These are phyloP conservation scores for Blastobotrys petasosporus DNA, from an alignment of 1,139 yeast species.

Conservation along the genomic window DNA sequence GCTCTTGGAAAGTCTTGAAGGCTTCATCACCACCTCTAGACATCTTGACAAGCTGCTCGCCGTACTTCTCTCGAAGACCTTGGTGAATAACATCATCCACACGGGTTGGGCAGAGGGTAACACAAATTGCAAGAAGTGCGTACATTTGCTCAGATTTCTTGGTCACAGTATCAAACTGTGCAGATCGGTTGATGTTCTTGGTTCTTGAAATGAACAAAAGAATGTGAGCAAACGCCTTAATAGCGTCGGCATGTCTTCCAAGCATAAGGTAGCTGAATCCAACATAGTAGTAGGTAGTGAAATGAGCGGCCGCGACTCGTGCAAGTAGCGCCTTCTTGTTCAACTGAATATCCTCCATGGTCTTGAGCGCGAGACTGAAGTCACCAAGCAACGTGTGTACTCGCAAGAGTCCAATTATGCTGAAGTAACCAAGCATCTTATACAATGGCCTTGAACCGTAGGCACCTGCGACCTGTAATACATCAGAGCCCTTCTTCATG, in stretches of 20 bases:
- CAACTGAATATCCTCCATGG: conserved; percentile 43
- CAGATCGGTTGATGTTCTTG: conserved; percentile 40
- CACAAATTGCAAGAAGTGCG: conserved; percentile 43
- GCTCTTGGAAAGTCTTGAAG: conserved; percentile 39
- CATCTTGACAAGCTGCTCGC: conserved; percentile 41
- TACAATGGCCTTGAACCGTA: conserved; percentile 40
- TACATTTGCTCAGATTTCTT: conserved; percentile 49
- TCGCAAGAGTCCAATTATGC: conserved; percentile 43
- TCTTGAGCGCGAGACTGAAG: conserved; percentile 43
- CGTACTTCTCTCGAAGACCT: conserved; percentile 42
- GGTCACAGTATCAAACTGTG: conserved; percentile 43
- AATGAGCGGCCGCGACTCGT: conserved; percentile 43
- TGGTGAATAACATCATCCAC: conserved; percentile 41
- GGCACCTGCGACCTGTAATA: conserved; percentile 39
- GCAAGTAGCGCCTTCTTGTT: conserved; percentile 43
- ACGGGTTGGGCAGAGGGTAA: conserved; percentile 43
- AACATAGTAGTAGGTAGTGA: conserved; percentile 46
- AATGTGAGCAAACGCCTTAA: conserved; percentile 44
- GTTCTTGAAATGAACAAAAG: conserved; percentile 43
- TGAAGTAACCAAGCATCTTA: conserved; percentile 45
- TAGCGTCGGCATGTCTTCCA: conserved; percentile 45
- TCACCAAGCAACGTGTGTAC: conserved; percentile 46
- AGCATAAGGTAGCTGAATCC: conserved; percentile 48
- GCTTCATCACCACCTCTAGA: conserved; percentile 41
- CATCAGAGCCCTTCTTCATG: conserved; percentile 32